phyloP scores from a whole-genome alignment of 345 rosid species.

The Linum trigynum region DNA sequence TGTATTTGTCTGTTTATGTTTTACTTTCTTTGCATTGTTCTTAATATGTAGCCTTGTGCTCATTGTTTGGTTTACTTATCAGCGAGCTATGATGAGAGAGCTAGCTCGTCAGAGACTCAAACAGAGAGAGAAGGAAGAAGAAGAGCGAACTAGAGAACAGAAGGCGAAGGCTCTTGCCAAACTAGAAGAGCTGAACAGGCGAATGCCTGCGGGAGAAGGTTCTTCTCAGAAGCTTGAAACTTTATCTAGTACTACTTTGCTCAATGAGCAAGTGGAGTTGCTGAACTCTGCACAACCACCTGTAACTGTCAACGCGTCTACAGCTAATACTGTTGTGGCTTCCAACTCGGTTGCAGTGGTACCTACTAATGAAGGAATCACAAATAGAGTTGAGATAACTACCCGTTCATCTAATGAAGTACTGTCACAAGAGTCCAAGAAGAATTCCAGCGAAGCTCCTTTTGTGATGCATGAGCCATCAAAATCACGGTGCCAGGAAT shows the following conservation, averaged over 20 bases:
- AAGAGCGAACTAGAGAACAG: constrained; percentile 78
- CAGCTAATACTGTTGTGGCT: constrained; percentile 18
- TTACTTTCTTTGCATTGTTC: constrained; percentile 4
- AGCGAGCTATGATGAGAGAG: constrained; percentile 75
- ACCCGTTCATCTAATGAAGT: constrained; percentile 23
- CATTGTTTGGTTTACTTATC: constrained; percentile 10
- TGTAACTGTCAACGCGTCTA: constrained; percentile 12
- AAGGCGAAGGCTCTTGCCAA: constrained; percentile 81
- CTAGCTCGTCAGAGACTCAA: constrained; percentile 59
- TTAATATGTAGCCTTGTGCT: not conserved
- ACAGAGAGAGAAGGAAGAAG: constrained; percentile 77
- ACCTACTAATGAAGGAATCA: constrained; percentile 21
- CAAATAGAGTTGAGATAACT: constrained; percentile 28
- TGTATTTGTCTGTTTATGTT: constrained; percentile 3
- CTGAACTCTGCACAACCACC: constrained; percentile 22
- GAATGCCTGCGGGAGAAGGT: constrained; percentile 41
- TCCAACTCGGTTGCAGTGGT: constrained; percentile 13
- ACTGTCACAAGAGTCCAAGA: constrained; percentile 22
- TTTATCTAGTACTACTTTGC: constrained; percentile 20
- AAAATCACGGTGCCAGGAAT: constrained; percentile 23
- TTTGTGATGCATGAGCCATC: constrained; percentile 14
- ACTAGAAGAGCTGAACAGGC: constrained; percentile 76
- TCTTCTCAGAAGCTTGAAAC: constrained; percentile 32
- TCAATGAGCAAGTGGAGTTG: constrained; percentile 34
- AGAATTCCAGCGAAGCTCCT: constrained; percentile 20